These are phyloP conservation scores for Rosellinia necatrix DNA, from an alignment of 2,329 filamentous ascomycete genomes.

Conservation along the genomic window DNA sequence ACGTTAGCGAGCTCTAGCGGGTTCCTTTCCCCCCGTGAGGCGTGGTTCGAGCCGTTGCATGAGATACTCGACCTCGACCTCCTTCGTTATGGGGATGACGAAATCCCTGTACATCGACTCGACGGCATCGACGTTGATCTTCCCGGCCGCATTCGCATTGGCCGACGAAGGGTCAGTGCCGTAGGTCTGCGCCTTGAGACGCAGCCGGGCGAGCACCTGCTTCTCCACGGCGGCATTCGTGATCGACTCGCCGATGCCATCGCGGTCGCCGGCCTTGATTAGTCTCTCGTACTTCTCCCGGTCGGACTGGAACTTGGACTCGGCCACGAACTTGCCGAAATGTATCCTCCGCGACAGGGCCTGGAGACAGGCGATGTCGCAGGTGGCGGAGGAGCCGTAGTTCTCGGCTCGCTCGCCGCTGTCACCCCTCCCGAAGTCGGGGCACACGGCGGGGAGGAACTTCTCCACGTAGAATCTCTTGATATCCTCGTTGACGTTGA, in stretches of 20 bases:
- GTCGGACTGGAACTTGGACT: constrained; percentile 89
- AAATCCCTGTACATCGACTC: constrained; percentile 89
- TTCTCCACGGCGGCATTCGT: constrained; percentile 88
- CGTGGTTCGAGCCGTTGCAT: constrained; percentile 84
- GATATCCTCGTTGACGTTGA: constrained; percentile 88
- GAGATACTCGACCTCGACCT: constrained; percentile 96
- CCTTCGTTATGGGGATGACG: constrained; percentile 97
- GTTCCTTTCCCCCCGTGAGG: no score
- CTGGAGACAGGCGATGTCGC: constrained; percentile 88
- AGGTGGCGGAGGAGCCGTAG: constrained; percentile 90
- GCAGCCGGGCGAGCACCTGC: constrained; percentile 84
- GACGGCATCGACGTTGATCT: constrained; percentile 92
- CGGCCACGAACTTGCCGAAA: constrained; percentile 98
- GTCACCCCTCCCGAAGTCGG: constrained; percentile 76
- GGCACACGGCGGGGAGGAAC: constrained; percentile 83
- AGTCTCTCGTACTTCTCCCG: constrained; percentile 78
- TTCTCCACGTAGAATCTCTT: constrained; percentile 82
- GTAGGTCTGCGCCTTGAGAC: constrained; percentile 90
- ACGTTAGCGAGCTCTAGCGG: no score
- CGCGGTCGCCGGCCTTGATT: constrained; percentile 79
- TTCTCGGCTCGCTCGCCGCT: constrained; percentile 88
- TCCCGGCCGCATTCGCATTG: constrained; percentile 62
- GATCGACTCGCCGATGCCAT: constrained; percentile 86
- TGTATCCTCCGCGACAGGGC: constrained; percentile 89
- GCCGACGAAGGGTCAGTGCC: constrained; percentile 80